Evolutionary conservation across 441 rosid species (phyloP).

Genomic region (Theobroma grandiflorum): DNA sequence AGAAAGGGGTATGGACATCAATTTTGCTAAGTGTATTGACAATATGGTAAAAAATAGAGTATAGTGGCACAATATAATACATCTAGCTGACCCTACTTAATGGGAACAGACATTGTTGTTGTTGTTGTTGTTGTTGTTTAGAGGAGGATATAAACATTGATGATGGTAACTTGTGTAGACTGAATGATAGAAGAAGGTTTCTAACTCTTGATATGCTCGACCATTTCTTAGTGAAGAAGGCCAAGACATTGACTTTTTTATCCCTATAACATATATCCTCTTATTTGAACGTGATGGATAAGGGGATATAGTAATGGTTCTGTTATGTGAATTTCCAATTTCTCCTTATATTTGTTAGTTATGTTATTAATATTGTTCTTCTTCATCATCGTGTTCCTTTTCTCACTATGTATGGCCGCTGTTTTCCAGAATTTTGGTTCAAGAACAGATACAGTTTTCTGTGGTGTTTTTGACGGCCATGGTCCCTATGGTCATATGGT

Average conservation of each 20-base stretch:
- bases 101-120: not conserved
- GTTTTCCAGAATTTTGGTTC: conserved; percentile 83
- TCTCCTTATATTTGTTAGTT: not conserved
- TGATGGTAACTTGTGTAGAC: not conserved
- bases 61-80: not conserved
- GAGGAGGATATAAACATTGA: not conserved
- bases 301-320: not conserved
- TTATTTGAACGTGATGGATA: not conserved
- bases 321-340: not conserved
- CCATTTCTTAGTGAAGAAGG: conserved; percentile 16
- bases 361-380: not conserved
- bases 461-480: conserved; percentile 99
- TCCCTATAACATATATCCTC: not conserved
- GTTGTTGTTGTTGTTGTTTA: not conserved
- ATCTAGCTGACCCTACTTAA: not conserved
- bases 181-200: not conserved
- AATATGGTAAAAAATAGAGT: not conserved
- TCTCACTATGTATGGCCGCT: conserved; percentile 27
- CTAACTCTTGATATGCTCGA: not conserved
- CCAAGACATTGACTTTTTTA: not conserved
- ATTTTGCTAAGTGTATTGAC: not conserved
- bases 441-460: conserved; percentile 83
- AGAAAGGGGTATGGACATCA: not conserved
- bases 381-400: conserved; percentile 1
- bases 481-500: conserved; percentile 99